Evolutionary conservation across 148 eudicot genomes (phyloP).

Genomic region (Chenopodium quinoa): DNA sequence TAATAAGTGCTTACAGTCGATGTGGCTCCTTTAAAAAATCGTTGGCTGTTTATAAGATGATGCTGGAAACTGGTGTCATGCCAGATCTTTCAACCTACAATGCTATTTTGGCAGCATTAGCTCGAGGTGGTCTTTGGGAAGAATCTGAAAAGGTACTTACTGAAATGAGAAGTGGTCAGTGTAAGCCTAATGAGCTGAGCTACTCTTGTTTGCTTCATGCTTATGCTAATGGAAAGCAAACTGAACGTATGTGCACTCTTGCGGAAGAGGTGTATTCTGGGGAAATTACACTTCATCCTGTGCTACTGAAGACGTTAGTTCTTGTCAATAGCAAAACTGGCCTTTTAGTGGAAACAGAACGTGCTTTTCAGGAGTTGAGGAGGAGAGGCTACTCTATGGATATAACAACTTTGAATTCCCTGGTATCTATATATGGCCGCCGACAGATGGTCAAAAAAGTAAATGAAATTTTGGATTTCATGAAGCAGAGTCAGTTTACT

Average conservation of each 20-base stretch:
- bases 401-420: conserved; percentile 68
- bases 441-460: conserved; percentile 69
- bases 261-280: conserved; percentile 73
- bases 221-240: conserved; percentile 77
- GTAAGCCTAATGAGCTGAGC: conserved; percentile 72
- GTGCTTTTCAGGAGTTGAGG: conserved; percentile 69
- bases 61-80: conserved; percentile 69
- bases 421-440: conserved; percentile 82
- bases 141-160: conserved; percentile 71
- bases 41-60: conserved; percentile 65
- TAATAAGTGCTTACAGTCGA: conserved; percentile 84
- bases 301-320: conserved; percentile 73
- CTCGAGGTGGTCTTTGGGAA: conserved; percentile 91
- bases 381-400: conserved; percentile 57
- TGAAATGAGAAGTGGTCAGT: conserved; percentile 60
- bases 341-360: conserved; percentile 67
- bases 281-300: conserved; percentile 47
- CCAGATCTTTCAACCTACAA: conserved; percentile 93
- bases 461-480: conserved; percentile 58
- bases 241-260: conserved; percentile 55
- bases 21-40: conserved; percentile 73
- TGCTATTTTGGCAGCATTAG: conserved; percentile 76
- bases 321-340: conserved; percentile 75
- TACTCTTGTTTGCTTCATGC: conserved; percentile 86
- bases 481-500: conserved; percentile 65